Evolutionary conservation across 192 early-diverging fungal genomes (phyloP).

Genomic region (Linnemannia schmuckeri): DNA sequence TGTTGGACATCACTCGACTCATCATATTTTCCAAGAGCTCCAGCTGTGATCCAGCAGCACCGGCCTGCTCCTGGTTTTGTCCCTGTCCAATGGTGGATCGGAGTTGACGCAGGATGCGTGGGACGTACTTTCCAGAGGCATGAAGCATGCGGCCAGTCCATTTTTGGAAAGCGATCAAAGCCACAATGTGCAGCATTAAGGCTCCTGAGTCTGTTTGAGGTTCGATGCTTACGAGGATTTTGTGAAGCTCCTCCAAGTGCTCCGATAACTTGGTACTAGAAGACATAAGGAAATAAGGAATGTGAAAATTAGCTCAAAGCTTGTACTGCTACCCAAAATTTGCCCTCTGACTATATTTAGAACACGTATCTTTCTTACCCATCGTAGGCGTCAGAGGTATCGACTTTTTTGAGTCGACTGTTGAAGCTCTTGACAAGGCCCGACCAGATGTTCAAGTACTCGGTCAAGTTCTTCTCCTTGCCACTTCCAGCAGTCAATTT

Average conservation of each 20-base stretch:
- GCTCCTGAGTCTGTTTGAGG: conserved; percentile 17
- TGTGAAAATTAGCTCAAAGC: background rate
- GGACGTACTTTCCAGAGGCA: conserved; percentile 52
- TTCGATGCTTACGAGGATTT: conserved; percentile 6
- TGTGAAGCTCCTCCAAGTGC: conserved; percentile 28
- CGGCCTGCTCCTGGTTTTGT: background rate
- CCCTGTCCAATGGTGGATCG: conserved; percentile 10
- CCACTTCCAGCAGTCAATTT: conserved; percentile 37
- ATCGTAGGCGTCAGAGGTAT: background rate
- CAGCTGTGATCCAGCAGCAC: conserved; percentile 6
- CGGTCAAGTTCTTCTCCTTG: conserved; percentile 42
- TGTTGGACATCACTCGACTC: conserved; percentile 12
- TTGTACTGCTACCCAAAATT: background rate
- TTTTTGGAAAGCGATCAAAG: conserved; percentile 39
- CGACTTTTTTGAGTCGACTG: background rate
- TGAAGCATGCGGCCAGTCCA: conserved; percentile 48
- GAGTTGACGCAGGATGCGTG: conserved; percentile 43
- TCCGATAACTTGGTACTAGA: conserved; percentile 7
- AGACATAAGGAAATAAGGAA: background rate
- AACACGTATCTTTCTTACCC: background rate
- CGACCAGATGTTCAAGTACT: conserved; percentile 19
- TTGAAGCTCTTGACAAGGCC: background rate
- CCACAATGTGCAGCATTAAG: conserved; percentile 45
- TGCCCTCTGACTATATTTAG: background rate
- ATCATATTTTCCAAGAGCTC: conserved; percentile 29